Evolutionary conservation across 352 stramenopile genomes (phyloP), one percentile per base, ranked within the genome.

Genomic region (Phytophthora chlamydospora): DNA sequence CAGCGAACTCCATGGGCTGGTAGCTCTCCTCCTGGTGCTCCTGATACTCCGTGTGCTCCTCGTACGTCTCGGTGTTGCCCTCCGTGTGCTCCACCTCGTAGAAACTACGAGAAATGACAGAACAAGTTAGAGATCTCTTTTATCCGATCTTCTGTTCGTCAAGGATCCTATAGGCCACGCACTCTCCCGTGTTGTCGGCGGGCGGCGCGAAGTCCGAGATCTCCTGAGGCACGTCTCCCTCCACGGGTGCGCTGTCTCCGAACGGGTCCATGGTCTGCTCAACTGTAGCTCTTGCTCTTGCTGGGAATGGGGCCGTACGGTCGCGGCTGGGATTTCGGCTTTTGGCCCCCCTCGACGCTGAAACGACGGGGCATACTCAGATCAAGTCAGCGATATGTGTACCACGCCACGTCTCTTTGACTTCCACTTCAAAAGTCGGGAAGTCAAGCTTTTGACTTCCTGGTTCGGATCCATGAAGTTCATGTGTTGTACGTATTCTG

Each of bases 171-270:
- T 19, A 32, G 41, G 19, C 36, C 1, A 83, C 80, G 51, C 38
- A 89, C 82, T 89, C 79, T 68, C 76, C 72, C 16, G 66, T 65
- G 49, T 73, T 68, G 41, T 88, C 79, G 6, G 48, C 50, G 21
- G 80, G 78, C 42, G 82, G 61, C 66, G 79, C 77, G 75, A 89
- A 91, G 66, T 76, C 80, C 61, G 62, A 80, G 35, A 91, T 61
- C 24, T 88, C 80, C 34, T 56, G 56, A 19, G 63, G 43, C 14
- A 59, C 62, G 12, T 82, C 67, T 21, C 63, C 66, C n/a, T 73
- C 54, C 11, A 67, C 51, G 1, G 48, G 17, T 45, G 51, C 64
- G 54, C 60, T 56, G 41, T 85, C 78, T 68, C 76, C 78, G 51
- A 91, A 91, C 21, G 82, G 79, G 60, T 91, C 78, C 82, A 89